These are phyloP conservation scores for Cardamine occulta DNA, from an alignment of 345 rosid species.

Conservation along the genomic window DNA sequence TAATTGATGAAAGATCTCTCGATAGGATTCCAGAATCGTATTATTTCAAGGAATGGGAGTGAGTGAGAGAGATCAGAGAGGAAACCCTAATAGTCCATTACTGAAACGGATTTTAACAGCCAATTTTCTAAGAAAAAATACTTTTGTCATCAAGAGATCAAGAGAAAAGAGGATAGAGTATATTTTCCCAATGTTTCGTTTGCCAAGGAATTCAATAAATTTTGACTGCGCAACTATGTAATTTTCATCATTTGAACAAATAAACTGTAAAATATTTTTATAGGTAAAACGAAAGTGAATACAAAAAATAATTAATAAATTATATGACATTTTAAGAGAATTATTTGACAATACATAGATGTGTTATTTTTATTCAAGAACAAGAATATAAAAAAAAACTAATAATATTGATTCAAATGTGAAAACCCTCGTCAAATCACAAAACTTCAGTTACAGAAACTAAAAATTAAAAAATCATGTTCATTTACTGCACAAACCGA, in stretches of 20 bases:
- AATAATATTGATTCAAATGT: conserved; percentile 3
- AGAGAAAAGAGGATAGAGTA: conserved; percentile 6
- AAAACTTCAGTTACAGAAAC: conserved; percentile 34
- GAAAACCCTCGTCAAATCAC: conserved; percentile 31
- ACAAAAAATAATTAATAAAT: not conserved
- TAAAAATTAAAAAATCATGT: not conserved
- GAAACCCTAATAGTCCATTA: conserved; percentile 44
- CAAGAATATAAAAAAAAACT: not conserved
- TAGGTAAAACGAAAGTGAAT: not conserved
- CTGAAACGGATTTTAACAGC: conserved; percentile 9
- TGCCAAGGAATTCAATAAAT: conserved; percentile 25
- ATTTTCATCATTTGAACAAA: not conserved
- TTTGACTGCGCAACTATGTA: not conserved
- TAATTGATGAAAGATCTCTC: conserved; percentile 35
- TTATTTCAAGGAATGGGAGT: not conserved
- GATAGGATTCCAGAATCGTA: conserved; percentile 30
- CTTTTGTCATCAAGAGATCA: conserved; percentile 26
- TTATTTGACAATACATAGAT: not conserved
- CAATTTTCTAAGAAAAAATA: not conserved
- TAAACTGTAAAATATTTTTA: not conserved
- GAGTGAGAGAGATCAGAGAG: conserved; percentile 32
- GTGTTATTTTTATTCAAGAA: not conserved
- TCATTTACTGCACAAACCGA: conserved; percentile 35
- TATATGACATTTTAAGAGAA: not conserved
- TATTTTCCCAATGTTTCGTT: conserved; percentile 12